Conservation (phyloP, 805 yeast species). For the Jamesozyma lodderae region DNA sequence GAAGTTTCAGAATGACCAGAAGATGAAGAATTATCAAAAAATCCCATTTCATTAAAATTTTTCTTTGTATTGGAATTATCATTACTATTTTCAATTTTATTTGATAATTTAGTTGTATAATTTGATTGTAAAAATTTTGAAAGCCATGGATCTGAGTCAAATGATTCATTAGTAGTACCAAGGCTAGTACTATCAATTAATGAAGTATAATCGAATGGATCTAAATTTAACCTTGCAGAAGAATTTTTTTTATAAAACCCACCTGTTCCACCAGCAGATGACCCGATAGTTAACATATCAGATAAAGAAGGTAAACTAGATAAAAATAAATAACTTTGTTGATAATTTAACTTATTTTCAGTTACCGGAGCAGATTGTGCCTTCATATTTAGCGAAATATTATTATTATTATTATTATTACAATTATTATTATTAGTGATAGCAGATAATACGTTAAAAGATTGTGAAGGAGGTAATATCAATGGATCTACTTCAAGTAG, state of each 20-base stretch:
- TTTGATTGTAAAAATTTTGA: slow-evolving; percentile 8
- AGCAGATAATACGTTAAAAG: neutral
- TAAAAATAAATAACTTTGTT: slow-evolving; percentile 7
- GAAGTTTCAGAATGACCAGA: neutral
- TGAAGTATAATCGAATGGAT: slow-evolving; percentile 25
- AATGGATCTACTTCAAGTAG: slow-evolving; percentile 18
- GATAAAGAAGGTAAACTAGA: slow-evolving; percentile 31
- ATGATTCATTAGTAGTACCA: neutral
- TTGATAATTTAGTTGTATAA: too few species aligned
- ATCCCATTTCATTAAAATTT: slow-evolving; percentile 50
- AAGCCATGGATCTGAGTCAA: slow-evolving; percentile 10
- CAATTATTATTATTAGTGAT: neutral
- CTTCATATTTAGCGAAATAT: neutral
- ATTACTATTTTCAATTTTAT: neutral
- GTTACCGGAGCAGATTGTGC: slow-evolving; percentile 1
- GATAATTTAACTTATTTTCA: neutral
- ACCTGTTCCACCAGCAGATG: slow-evolving; percentile 34
- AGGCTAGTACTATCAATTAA: neutral
- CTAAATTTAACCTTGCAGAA: slow-evolving; percentile 24
- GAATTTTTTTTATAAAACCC: slow-evolving; percentile 25
- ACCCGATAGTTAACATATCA: slow-evolving; percentile 34
- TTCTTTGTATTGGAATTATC: slow-evolving; percentile 17
- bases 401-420: too few species aligned
- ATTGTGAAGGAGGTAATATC: slow-evolving; percentile 15
- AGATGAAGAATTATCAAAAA: slow-evolving; percentile 17